Evolutionary conservation across 2,329 filamentous ascomycete species (phyloP), one percentile per base, ranked within the genome.

Genomic region (Trichophaea hybrida): DNA sequence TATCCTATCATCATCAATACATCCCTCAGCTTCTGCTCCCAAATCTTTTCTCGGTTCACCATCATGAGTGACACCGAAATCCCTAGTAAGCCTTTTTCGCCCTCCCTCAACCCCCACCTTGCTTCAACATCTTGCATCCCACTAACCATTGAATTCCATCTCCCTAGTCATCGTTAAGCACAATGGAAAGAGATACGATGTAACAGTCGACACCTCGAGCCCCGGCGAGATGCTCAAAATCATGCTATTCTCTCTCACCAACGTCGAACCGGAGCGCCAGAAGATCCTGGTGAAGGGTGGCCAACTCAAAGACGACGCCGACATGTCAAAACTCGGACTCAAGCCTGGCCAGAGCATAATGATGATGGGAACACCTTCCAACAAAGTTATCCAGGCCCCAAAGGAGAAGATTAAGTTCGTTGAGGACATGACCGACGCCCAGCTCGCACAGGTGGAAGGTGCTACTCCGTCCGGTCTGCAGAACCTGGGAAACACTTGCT

Each of bases 401-500:
- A 86, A 85, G 70, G 85, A 94, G 70, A 78, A 80, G 67, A 78
- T 90, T 69, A 93, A 86, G 73, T 98, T 98, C 69, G 74, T 94
- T 64, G 93, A 98, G 74, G 93, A 98, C 72, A 96, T 98, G 91
- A 94, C 88, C 32, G 90, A 94, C 71, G 90, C 89, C 34, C 91
- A 97, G 73, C 81, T 83, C 56, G 91, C 93, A 24, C 83, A 83
- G 72, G 81, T 85, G 70, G 85, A 84, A 61, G 89, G 88, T 60
- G 90, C 90, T 52, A 91, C 80, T 50, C 93, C 94, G 1, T 86
- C 90, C 59, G 93, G 93, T 51, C 76, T 98, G 63, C 80, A 86
- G 71, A 98, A 98, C 70, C 76, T 96, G 62, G 93, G 94, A 68
- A 98, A 98, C 73, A 98, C 94, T 3, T 98, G 93, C 76, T 98